Evolutionary conservation across 2,329 filamentous ascomycete genomes (phyloP).

Genomic region (Dissoconium aciculare): DNA sequence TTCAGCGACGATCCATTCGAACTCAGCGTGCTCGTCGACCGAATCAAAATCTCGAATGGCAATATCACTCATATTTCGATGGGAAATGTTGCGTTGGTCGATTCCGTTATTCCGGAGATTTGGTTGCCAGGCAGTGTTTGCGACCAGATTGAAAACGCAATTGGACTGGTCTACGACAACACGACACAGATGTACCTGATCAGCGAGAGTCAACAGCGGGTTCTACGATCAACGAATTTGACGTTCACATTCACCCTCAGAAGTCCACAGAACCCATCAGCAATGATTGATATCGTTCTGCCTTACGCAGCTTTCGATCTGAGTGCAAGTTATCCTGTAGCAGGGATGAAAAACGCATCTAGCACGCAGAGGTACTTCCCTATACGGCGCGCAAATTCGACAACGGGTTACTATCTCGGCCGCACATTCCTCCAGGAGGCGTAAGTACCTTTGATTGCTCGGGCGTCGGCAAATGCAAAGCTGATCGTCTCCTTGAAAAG

Average conservation of each 20-base stretch:
- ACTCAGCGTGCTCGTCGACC: not conserved
- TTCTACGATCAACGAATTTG: slow-evolving; percentile 1
- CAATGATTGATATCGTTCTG: slow-evolving; percentile 2
- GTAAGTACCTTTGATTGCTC: slow-evolving; percentile 2
- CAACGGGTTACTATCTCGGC: slow-evolving; percentile 3
- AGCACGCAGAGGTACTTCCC: slow-evolving; percentile 3
- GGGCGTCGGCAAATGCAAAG: not conserved
- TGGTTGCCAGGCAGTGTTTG: slow-evolving; percentile 2
- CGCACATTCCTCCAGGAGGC: slow-evolving; percentile 4
- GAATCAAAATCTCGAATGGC: slow-evolving; percentile 1
- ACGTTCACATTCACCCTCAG: slow-evolving; percentile 2
- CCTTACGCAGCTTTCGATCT: slow-evolving; percentile 5
- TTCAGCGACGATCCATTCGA: not conserved
- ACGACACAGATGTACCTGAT: slow-evolving; percentile 3
- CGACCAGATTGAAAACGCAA: slow-evolving; percentile 1
- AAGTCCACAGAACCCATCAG: not conserved
- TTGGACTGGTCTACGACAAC: slow-evolving; percentile 2
- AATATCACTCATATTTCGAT: not conserved
- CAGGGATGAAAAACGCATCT: slow-evolving; percentile 2
- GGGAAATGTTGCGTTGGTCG: slow-evolving; percentile 2
- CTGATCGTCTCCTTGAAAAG: not conserved
- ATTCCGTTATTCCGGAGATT: slow-evolving; percentile 4
- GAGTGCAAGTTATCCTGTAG: slow-evolving; percentile 1
- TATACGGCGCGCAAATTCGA: not conserved
- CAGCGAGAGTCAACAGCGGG: slow-evolving; percentile 3